These are phyloP conservation scores for Dissophora globulifera DNA, from an alignment of 192 early-diverging fungal species.

Conservation along the genomic window DNA sequence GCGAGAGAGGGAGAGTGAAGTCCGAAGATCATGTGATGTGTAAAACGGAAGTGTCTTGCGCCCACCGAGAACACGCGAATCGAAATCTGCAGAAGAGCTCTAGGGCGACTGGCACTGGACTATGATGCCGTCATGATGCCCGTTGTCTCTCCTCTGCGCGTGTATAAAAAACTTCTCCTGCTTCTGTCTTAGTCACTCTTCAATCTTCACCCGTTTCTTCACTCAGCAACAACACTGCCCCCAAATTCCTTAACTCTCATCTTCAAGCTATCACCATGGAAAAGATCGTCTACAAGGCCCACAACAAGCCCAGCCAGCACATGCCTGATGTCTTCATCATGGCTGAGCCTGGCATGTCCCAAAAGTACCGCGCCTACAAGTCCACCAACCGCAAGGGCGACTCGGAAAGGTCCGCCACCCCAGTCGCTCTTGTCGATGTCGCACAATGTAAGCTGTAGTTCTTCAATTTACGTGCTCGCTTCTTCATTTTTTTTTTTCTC, in stretches of 20 bases:
- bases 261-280: constrained; percentile 4
- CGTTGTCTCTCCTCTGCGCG: too few species aligned
- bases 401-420: not conserved
- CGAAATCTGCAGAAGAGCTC: too few species aligned
- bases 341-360: constrained; percentile 41
- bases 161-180: too few species aligned
- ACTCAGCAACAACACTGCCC: not conserved
- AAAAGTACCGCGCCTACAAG: constrained; percentile 39
- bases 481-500: not conserved
- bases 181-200: too few species aligned
- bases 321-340: constrained; percentile 49
- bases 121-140: too few species aligned
- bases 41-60: too few species aligned
- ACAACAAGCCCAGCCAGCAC: constrained; percentile 21
- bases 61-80: too few species aligned
- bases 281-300: constrained; percentile 43
- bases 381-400: not conserved
- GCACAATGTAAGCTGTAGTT: constrained; percentile 41
- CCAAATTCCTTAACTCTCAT: not conserved
- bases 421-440: constrained; percentile 39
- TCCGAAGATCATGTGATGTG: too few species aligned
- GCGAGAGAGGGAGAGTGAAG: too few species aligned
- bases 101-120: too few species aligned
- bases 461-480: not conserved
- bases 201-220: too few species aligned